These are phyloP conservation scores for Radiomyces spectabilis DNA, from an alignment of 192 early-diverging fungal species.

Conservation along the genomic window DNA sequence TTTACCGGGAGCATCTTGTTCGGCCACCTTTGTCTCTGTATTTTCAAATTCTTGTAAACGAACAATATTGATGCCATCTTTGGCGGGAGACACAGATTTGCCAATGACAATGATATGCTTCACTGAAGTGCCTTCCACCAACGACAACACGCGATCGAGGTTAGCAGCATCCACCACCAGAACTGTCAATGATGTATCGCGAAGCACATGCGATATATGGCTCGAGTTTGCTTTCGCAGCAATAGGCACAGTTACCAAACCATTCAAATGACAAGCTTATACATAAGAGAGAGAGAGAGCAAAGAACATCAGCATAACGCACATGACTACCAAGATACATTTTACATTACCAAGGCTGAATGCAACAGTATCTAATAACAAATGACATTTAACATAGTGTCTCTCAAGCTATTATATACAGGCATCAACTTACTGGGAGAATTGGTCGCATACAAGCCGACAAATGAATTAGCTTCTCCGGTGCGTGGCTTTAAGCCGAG, in stretches of 20 bases:
- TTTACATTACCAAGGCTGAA: too few relatives aligned
- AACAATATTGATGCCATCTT: too few relatives aligned
- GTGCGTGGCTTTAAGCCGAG: constrained; percentile 13
- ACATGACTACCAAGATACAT: too few relatives aligned
- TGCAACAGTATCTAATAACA: background rate
- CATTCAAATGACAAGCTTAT: constrained; percentile 9
- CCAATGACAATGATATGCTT: constrained; percentile 2
- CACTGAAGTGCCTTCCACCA: constrained; percentile 1
- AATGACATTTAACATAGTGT: background rate
- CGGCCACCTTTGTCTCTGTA: too few relatives aligned
- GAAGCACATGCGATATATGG: constrained; percentile 15
- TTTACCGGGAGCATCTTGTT: too few relatives aligned
- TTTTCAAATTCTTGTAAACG: too few relatives aligned
- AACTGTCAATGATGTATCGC: constrained; percentile 4
- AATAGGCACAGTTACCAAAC: constrained; percentile 23
- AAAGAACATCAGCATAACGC: too few relatives aligned
- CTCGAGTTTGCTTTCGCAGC: constrained; percentile 10
- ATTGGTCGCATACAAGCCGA: constrained; percentile 22
- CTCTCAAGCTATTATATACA: too few relatives aligned
- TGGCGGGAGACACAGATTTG: background rate
- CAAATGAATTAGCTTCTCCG: constrained; percentile 22
- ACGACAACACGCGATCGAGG: constrained; percentile 1
- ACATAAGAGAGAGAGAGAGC: too few relatives aligned
- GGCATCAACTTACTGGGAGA: constrained; percentile 26
- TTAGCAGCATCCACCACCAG: background rate